Evolutionary conservation across 1,139 yeast genomes (phyloP).

Genomic region (Candida tropicalis): DNA sequence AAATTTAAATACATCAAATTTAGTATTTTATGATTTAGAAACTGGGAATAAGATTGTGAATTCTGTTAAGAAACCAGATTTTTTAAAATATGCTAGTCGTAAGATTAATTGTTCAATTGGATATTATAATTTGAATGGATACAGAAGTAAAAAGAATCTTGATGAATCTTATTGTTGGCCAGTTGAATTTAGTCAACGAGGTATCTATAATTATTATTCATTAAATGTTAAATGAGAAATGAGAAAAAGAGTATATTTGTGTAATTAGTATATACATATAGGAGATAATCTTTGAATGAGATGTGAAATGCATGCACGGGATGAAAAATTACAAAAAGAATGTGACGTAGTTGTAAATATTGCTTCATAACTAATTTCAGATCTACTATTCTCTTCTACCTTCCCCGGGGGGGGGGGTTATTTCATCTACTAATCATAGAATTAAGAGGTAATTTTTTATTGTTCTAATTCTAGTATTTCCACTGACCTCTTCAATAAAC

Average conservation of each 20-base stretch:
- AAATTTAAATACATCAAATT: conserved; percentile 24
- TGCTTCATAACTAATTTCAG: too few species aligned
- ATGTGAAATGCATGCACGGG: neutral
- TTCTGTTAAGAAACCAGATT: conserved; percentile 58
- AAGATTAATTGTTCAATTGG: conserved; percentile 64
- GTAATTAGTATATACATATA: neutral
- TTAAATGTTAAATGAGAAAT: conserved; percentile 42
- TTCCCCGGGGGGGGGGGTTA: too few species aligned
- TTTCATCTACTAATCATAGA: too few species aligned
- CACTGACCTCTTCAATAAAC: too few species aligned
- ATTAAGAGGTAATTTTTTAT: too few species aligned
- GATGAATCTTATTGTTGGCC: conserved; percentile 61
- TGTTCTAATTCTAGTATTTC: too few species aligned
- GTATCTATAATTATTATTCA: conserved; percentile 73
- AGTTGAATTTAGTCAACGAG: conserved; percentile 63
- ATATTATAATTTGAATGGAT: conserved; percentile 42
- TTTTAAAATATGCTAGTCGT: conserved; percentile 63
- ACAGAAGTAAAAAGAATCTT: conserved; percentile 32
- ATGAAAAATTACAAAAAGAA: too few species aligned
- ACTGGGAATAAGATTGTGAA: conserved; percentile 68
- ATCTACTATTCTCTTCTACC: too few species aligned
- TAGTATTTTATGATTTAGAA: conserved; percentile 59
- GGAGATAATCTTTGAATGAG: neutral
- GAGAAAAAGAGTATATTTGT: too few species aligned
- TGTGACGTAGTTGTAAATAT: too few species aligned